Percentiles rank a stretch among this genome's conserved stretches.
These are phyloP conservation scores for Kodamaea jinghongensis DNA, from an alignment of 805 yeast genomes.

Conservation along the genomic window DNA sequence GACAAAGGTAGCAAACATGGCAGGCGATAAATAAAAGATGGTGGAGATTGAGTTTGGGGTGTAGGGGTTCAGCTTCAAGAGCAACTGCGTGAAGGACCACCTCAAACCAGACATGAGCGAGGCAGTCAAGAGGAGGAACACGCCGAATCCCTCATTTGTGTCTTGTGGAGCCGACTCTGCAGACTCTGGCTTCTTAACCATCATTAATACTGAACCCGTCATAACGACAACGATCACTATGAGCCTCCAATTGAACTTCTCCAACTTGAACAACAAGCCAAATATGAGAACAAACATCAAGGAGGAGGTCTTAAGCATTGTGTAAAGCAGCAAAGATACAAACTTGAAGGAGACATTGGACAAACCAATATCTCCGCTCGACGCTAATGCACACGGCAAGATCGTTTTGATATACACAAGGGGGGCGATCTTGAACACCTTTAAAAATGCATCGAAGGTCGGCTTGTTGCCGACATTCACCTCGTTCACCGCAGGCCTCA, in stretches of 20 bases:
- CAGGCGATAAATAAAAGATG: constrained; percentile 79
- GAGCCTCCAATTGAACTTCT: constrained; percentile 66
- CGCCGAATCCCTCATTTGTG: constrained; percentile 48
- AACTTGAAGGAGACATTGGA: constrained; percentile 81
- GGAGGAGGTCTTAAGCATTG: constrained; percentile 89
- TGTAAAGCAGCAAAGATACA: constrained; percentile 80
- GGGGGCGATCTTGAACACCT: constrained; percentile 20
- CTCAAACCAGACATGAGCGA: constrained; percentile 84
- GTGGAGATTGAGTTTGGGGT: constrained; percentile 79
- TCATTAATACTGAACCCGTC: constrained; percentile 82
- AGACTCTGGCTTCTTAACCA: constrained; percentile 53
- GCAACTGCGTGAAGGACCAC: constrained; percentile 91
- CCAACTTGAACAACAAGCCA: constrained; percentile 79
- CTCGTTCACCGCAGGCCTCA: constrained; percentile 38
- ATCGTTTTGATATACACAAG: constrained; percentile 48
- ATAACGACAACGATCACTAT: constrained; percentile 69
- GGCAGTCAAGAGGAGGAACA: constrained; percentile 70
- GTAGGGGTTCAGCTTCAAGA: constrained; percentile 58
- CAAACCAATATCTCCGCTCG: constrained; percentile 91
- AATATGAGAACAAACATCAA: constrained; percentile 86
- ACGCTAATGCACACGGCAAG: constrained; percentile 81
- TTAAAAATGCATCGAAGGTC: constrained; percentile 14
- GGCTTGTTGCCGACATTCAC: constrained; percentile 5
- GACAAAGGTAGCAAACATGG: constrained; percentile 67
- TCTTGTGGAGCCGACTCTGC: constrained; percentile 17